Conservation (phyloP, 257 asterid genomes). For the Fraxinus cuspidata region DNA sequence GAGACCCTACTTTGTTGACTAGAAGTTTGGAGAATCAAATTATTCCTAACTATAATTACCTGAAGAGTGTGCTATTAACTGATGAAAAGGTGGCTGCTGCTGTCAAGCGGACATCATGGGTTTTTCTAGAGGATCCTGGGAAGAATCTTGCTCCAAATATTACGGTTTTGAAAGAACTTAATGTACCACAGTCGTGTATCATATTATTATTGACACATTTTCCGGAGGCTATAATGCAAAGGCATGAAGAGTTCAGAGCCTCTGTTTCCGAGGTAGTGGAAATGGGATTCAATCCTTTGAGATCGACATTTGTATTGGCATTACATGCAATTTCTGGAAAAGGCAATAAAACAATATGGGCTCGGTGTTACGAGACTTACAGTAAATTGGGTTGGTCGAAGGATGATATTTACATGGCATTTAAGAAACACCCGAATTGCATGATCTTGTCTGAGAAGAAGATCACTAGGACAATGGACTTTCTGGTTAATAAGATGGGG, state of each 20-base stretch:
- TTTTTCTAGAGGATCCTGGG: not conserved
- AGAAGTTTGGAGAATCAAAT: slow-evolving; percentile 10
- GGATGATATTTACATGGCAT: slow-evolving; percentile 7
- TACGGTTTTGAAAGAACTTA: slow-evolving; percentile 6
- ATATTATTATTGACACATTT: not conserved
- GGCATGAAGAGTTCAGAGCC: not conserved
- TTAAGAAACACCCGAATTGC: not conserved
- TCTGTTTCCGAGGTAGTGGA: slow-evolving; percentile 15
- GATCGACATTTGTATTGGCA: slow-evolving; percentile 15
- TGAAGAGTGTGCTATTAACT: slow-evolving; percentile 5
- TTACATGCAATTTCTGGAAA: slow-evolving; percentile 21
- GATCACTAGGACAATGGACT: not conserved
- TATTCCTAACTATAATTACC: not conserved
- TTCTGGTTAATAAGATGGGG: slow-evolving; percentile 11
- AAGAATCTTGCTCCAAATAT: slow-evolving; percentile 19
- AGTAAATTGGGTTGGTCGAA: slow-evolving; percentile 21
- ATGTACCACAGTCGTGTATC: slow-evolving; percentile 4
- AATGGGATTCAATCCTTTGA: slow-evolving; percentile 33
- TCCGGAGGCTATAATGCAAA: not conserved
- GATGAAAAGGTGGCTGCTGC: not conserved
- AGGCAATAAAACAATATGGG: slow-evolving; percentile 7
- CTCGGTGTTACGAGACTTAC: not conserved
- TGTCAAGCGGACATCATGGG: not conserved
- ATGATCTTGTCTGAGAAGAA: slow-evolving; percentile 20
- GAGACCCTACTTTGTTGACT: not conserved